Conservation (phyloP, 345 rosid species). For the Eucalyptus cloeziana region DNA sequence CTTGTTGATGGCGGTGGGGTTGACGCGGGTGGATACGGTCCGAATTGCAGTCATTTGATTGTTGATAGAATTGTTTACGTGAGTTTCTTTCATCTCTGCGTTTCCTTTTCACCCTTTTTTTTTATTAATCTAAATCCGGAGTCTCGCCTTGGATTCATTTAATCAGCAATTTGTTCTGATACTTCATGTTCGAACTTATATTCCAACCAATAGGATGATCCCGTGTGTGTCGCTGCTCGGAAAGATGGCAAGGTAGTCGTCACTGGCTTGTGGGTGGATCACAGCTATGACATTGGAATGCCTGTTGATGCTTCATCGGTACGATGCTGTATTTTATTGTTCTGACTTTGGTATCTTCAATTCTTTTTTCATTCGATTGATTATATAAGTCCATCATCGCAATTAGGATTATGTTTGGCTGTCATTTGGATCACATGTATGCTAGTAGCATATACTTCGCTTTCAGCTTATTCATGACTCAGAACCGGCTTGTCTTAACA, state of each 20-base stretch:
- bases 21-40: slow-evolving; percentile 35
- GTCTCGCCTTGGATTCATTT: not conserved
- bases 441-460: not conserved
- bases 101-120: not conserved
- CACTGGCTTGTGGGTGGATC: slow-evolving; percentile 79
- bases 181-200: not conserved
- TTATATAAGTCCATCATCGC: not conserved
- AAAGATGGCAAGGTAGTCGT: slow-evolving; percentile 62
- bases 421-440: not conserved
- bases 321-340: slow-evolving; percentile 1
- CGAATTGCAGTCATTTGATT: slow-evolving; percentile 57
- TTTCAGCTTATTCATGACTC: not conserved
- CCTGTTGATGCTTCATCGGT: slow-evolving; percentile 62
- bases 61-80: slow-evolving; percentile 65
- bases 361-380: not conserved
- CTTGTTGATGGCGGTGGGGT: slow-evolving; percentile 63
- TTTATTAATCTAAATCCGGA: not conserved
- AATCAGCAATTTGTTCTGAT: not conserved
- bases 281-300: slow-evolving; percentile 62
- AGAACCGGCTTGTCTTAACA: not conserved
- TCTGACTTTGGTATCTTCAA: not conserved
- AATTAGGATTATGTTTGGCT: not conserved
- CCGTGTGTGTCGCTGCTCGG: slow-evolving; percentile 63
- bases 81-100: not conserved
- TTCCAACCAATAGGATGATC: slow-evolving; percentile 49